Evolutionary conservation across 2,329 filamentous ascomycete genomes (phyloP).

Genomic region (Seiridium cupressi): DNA sequence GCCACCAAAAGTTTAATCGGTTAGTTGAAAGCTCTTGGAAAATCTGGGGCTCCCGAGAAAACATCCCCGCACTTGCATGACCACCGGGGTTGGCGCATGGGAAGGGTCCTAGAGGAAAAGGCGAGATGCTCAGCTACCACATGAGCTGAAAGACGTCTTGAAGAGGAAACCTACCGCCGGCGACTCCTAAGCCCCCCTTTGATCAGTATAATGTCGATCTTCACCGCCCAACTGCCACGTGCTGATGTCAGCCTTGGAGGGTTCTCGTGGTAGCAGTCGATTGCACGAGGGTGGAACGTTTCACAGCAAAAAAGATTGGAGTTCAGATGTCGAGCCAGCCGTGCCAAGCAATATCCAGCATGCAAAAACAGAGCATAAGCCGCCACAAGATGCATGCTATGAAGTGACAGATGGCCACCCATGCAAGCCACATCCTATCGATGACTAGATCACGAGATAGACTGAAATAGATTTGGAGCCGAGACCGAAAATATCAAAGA

Average conservation of each 20-base stretch:
- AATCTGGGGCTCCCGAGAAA: neutral
- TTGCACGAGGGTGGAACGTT: no score
- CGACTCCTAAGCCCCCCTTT: neutral
- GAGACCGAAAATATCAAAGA: no score
- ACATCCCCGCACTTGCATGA: neutral
- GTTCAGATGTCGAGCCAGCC: no score
- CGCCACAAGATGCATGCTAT: no score
- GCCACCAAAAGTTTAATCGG: neutral
- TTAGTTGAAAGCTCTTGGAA: neutral
- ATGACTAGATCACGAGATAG: no score
- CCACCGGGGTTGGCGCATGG: neutral
- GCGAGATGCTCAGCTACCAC: neutral
- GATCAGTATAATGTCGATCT: neutral
- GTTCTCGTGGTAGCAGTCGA: no score
- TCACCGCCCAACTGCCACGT: neutral
- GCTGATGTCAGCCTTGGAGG: neutral
- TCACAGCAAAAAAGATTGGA: no score
- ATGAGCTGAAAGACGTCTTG: neutral
- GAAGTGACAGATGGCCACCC: no score
- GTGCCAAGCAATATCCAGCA: no score
- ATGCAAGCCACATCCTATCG: no score
- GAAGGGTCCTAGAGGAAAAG: neutral
- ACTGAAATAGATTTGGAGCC: no score
- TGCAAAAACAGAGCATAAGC: no score
- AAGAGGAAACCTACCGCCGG: neutral